Percentiles rank a stretch among this genome's conserved stretches.
phyloP scores from a whole-genome alignment of 148 eudicot genomes.

The Rhododendron vialii region DNA sequence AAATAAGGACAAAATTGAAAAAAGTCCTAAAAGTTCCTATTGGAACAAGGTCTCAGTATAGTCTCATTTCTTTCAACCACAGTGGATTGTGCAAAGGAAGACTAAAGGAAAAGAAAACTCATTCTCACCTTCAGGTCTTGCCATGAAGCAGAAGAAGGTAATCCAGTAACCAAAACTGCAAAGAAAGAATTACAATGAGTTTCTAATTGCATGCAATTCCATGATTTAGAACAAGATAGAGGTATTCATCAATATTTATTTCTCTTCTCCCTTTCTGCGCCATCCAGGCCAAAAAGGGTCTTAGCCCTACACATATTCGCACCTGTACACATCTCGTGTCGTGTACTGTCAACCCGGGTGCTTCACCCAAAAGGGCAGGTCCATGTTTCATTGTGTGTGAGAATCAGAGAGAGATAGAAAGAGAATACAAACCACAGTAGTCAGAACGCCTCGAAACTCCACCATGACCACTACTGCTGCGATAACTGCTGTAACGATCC shows the following conservation, averaged over 20 bases:
- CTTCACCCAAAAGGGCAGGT: not conserved
- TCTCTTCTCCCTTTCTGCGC: not conserved
- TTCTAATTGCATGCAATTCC: not conserved
- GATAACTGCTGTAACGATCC: conserved; percentile 60
- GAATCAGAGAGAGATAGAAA: not conserved
- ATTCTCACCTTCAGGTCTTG: conserved; percentile 86
- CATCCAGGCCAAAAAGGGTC: not conserved
- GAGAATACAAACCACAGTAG: conserved; percentile 54
- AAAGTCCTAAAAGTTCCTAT: too few species aligned
- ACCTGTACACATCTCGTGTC: not conserved
- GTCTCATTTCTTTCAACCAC: not conserved
- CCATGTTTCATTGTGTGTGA: not conserved
- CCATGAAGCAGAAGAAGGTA: conserved; percentile 95
- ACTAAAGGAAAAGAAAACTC: not conserved
- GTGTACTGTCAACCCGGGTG: not conserved
- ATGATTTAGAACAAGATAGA: not conserved
- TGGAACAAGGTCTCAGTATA: too few species aligned
- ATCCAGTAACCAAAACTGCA: conserved; percentile 74
- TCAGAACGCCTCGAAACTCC: conserved; percentile 73
- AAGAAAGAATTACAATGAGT: not conserved
- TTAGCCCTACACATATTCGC: not conserved
- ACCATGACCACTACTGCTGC: conserved; percentile 60
- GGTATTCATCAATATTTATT: not conserved
- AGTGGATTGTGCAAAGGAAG: not conserved
- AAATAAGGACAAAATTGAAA: too few species aligned